These are phyloP conservation scores for Coemansia sp. DNA, from an alignment of 192 early-diverging fungal species.

Conservation along the genomic window DNA sequence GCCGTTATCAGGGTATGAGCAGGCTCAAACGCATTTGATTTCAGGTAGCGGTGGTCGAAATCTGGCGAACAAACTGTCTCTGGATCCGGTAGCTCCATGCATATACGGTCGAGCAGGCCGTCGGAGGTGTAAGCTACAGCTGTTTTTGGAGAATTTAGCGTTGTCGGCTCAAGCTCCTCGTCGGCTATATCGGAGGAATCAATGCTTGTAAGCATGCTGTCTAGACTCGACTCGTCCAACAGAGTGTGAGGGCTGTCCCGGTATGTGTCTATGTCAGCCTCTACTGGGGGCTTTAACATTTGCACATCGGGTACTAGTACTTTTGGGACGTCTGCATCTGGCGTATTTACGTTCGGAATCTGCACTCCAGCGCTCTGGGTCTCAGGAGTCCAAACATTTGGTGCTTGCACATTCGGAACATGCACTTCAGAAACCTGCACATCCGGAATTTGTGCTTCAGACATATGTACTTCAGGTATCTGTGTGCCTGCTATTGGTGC, in stretches of 20 bases:
- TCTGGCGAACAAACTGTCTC: constrained; percentile 19
- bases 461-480: no score
- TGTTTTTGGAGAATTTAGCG: background rate
- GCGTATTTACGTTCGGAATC: no score
- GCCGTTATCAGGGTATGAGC: constrained; percentile 25
- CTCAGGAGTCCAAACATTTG: no score
- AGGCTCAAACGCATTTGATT: constrained; percentile 21
- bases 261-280: background rate
- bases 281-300: background rate
- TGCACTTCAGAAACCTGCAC: no score
- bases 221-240: background rate
- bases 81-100: constrained; percentile 15
- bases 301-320: background rate
- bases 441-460: no score
- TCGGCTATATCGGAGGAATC: background rate
- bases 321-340: no score
- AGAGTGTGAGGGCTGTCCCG: background rate
- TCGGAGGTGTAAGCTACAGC: background rate
- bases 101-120: constrained; percentile 15
- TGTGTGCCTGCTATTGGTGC: no score
- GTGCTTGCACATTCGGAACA: no score
- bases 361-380: no score
- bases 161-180: background rate
- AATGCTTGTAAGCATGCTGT: background rate
- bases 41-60: constrained; percentile 13